Percentiles rank a stretch among this genome's conserved stretches.
Evolutionary conservation across 257 asterid species (phyloP).

Genomic region (Fraxinus anomala): DNA sequence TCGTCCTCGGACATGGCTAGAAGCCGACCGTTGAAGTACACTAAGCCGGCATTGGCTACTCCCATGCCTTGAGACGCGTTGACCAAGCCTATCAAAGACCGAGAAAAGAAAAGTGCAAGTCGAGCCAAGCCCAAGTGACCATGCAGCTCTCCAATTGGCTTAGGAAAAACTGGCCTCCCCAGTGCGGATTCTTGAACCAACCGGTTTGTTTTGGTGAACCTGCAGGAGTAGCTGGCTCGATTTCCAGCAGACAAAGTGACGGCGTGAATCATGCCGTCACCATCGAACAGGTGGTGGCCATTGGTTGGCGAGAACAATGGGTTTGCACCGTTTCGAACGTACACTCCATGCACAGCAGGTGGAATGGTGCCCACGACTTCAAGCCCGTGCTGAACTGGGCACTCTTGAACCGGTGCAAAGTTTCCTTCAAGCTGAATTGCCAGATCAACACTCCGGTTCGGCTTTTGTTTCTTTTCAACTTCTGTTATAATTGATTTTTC

Average conservation of each 20-base stretch:
- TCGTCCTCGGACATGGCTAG: slow-evolving; percentile 67
- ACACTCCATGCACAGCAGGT: slow-evolving; percentile 38
- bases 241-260: slow-evolving; percentile 36
- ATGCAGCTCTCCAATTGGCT: slow-evolving; percentile 63
- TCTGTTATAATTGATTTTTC: slow-evolving; percentile 37
- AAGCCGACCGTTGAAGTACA: slow-evolving; percentile 51
- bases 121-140: slow-evolving; percentile 66
- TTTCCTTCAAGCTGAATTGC: slow-evolving; percentile 61
- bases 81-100: slow-evolving; percentile 39
- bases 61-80: slow-evolving; percentile 37
- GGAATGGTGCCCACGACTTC: slow-evolving; percentile 57
- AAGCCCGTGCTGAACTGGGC: slow-evolving; percentile 54
- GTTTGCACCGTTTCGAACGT: slow-evolving; percentile 64
- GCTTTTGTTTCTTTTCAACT: slow-evolving; percentile 39
- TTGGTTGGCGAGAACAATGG: slow-evolving; percentile 46
- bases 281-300: slow-evolving; percentile 73
- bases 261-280: slow-evolving; percentile 73
- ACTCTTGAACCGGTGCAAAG: slow-evolving; percentile 60
- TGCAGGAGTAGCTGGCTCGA: slow-evolving; percentile 52
- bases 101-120: slow-evolving; percentile 43
- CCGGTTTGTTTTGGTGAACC: slow-evolving; percentile 57
- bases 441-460: slow-evolving; percentile 53
- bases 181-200: slow-evolving; percentile 44
- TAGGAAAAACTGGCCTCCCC: slow-evolving; percentile 52
- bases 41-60: slow-evolving; percentile 53